Evolutionary conservation across 306 rosid genomes (phyloP), one percentile per base, ranked within the genome.

Genomic region (Astragalus glycyphyllos): DNA sequence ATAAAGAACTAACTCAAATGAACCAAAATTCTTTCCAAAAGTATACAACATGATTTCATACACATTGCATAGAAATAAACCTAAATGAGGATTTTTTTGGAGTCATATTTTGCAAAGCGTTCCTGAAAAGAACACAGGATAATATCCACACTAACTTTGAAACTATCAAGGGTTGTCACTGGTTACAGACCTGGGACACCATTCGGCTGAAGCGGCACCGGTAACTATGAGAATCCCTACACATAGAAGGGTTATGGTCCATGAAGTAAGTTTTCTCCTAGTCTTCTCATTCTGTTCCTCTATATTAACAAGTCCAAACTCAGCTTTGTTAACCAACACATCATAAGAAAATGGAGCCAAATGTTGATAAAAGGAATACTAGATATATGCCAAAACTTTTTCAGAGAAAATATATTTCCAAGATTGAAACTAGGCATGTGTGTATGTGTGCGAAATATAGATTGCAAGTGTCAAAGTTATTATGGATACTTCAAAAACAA

Each of bases 261-360:
- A 82, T 57, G 83, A 82, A 62, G 92, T 91, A 23, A 78, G 71
- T 74, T 84, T 84, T 77, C 97, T 80, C 86, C 97, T 83, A 74
- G 14, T 69, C 73, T 69, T 68, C 74, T 86, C 87, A 69, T 45
- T 81, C 42, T 20, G 56, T 35, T 54, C 49, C 12, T 73, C 94
- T 88, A 83, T 44, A 66, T 9, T 64, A 76, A 51, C 57, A 77
- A 69, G 26, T 34, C 58, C 16, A 41, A 77, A 40, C 48, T 51
- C 60, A 77, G 61, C 29, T 49, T 67, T 42, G n/a, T 75, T 41
- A 78, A n/a, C 53, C 42, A 57, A 59, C 49, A 26, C 6, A 61
- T 59, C 15, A 60, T 12, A 49, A 54, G n/a, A n/a, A n/a, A n/a
- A n/a, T n/a, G n/a, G n/a, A n/a, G n/a, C n/a, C n/a, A n/a, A n/a